phyloP scores from a whole-genome alignment of 1,284 basidiomycete genomes.

The Leccinum variabile region DNA sequence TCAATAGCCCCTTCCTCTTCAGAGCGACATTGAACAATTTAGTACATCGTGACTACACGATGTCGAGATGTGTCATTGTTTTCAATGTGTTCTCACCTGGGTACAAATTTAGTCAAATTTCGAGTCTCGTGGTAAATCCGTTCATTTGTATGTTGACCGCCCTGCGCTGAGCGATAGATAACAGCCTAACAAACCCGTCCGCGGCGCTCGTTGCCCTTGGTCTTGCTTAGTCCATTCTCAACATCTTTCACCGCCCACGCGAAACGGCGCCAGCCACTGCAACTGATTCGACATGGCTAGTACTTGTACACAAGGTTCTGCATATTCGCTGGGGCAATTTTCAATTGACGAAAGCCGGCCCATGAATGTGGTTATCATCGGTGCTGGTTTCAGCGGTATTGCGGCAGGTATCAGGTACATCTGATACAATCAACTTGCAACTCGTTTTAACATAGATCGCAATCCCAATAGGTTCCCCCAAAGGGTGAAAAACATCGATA shows the following conservation, averaged over 20 bases:
- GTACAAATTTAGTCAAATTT: too few species aligned
- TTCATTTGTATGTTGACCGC: not conserved
- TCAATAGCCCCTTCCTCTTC: too few species aligned
- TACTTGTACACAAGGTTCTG: not conserved
- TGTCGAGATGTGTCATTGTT: too few species aligned
- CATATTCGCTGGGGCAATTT: not conserved
- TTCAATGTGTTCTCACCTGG: too few species aligned
- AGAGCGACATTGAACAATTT: too few species aligned
- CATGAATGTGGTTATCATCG: not conserved
- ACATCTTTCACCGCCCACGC: not conserved
- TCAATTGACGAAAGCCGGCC: not conserved
- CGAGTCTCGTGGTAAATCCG: too few species aligned
- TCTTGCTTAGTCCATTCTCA: too few species aligned
- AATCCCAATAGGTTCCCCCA: slow-evolving; percentile 50
- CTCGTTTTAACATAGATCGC: not conserved
- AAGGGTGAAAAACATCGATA: slow-evolving; percentile 50
- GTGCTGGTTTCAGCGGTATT: not conserved
- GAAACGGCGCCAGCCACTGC: not conserved
- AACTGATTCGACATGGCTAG: not conserved
- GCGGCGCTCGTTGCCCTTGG: too few species aligned
- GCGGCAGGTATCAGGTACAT: not conserved
- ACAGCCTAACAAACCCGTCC: not conserved
- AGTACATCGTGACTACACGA: too few species aligned
- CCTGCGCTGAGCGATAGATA: not conserved
- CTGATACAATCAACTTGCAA: not conserved